Evolutionary conservation across 352 stramenopile genomes (phyloP).

Genomic region (Globisporangium barbulae): DNA sequence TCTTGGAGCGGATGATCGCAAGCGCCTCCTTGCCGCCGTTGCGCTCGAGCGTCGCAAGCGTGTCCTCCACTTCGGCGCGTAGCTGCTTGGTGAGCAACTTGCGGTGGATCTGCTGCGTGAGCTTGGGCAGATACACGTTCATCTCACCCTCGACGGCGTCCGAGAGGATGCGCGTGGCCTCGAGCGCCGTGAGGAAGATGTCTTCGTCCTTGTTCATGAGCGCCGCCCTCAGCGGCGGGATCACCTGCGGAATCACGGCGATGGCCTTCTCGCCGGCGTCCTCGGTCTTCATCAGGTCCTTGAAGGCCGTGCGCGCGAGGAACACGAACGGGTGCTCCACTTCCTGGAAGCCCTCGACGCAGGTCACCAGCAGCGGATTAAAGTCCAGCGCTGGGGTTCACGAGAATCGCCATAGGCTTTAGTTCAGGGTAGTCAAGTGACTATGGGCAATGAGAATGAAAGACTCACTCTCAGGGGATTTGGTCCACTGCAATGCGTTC

Average conservation of each 20-base stretch:
- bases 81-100: conserved; percentile 63
- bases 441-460: background rate
- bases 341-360: conserved; percentile 67
- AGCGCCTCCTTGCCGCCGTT: conserved; percentile 74
- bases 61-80: conserved; percentile 54
- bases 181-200: conserved; percentile 63
- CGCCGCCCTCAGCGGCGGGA: conserved; percentile 50
- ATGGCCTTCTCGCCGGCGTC: conserved; percentile 61
- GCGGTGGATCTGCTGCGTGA: conserved; percentile 78
- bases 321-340: conserved; percentile 80
- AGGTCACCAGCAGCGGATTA: conserved; percentile 67
- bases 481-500: conserved; percentile 72
- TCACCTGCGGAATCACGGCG: conserved; percentile 54
- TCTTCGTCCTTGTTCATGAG: conserved; percentile 73
- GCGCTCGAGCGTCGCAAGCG: conserved; percentile 57
- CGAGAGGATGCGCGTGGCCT: conserved; percentile 62
- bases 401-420: background rate
- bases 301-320: conserved; percentile 65
- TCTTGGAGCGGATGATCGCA: conserved; percentile 74
- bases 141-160: conserved; percentile 66
- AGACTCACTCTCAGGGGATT: conserved; percentile 45
- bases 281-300: conserved; percentile 60
- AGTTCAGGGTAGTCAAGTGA: background rate
- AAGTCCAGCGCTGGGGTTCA: conserved; percentile 42
- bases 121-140: conserved; percentile 69